These are phyloP conservation scores for Geotrichum fermentans DNA, from an alignment of 1,139 yeast genomes.

Conservation along the genomic window DNA sequence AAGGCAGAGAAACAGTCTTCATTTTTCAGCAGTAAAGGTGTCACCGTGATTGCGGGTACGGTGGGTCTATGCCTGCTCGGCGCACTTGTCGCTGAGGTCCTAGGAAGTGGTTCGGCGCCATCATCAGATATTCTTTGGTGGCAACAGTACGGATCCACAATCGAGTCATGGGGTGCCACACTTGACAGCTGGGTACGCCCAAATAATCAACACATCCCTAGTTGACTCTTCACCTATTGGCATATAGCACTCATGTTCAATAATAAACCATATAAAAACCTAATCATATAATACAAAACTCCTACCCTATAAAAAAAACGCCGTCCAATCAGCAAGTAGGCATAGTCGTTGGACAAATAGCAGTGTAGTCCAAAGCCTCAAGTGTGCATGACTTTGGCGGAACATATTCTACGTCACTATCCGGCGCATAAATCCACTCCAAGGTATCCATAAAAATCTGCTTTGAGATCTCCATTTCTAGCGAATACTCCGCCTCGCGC, in stretches of 20 bases:
- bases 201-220: slow-evolving; percentile 13
- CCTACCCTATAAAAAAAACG: no score
- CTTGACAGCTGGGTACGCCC: slow-evolving; percentile 19
- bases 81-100: not conserved
- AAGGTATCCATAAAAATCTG: slow-evolving; percentile 35
- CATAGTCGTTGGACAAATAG: not conserved
- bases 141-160: slow-evolving; percentile 16
- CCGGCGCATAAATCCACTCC: slow-evolving; percentile 36
- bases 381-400: not conserved
- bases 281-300: no score
- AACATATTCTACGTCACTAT: slow-evolving; percentile 26
- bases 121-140: slow-evolving; percentile 15
- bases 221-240: slow-evolving; percentile 4
- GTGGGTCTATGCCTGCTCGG: slow-evolving; percentile 4
- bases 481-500: slow-evolving; percentile 55
- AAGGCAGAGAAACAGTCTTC: not conserved
- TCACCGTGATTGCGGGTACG: not conserved
- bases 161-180: slow-evolving; percentile 15
- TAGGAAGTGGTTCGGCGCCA: not conserved
- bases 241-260: no score
- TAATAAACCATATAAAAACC: no score
- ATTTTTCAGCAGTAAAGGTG: not conserved
- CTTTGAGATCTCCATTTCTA: slow-evolving; percentile 52
- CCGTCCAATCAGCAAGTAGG: not conserved
- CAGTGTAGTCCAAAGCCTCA: not conserved